Conservation (phyloP, 1,139 yeast species). For the Pichia cactophila region DNA sequence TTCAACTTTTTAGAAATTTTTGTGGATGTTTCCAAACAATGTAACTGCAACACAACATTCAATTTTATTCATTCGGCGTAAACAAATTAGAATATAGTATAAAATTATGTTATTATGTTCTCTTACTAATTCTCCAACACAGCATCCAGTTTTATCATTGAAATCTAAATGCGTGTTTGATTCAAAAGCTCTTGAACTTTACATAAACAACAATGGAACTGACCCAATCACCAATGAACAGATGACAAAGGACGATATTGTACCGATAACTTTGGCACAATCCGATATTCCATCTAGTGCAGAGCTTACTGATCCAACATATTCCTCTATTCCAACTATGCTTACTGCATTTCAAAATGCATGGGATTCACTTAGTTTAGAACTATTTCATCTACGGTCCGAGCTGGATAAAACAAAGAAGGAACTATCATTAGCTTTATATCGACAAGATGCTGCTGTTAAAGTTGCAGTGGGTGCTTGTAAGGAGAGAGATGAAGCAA, state of each 20-base stretch:
- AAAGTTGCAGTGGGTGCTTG: slow-evolving; percentile 73
- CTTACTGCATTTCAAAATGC: slow-evolving; percentile 73
- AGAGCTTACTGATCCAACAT: slow-evolving; percentile 30
- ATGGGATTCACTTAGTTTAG: slow-evolving; percentile 85
- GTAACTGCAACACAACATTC: neutral
- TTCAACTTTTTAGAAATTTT: no score
- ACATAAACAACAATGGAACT: slow-evolving; percentile 53
- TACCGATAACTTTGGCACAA: slow-evolving; percentile 15
- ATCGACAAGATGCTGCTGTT: slow-evolving; percentile 85
- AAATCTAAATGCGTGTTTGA: slow-evolving; percentile 72
- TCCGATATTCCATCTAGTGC: slow-evolving; percentile 9
- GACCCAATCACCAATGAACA: slow-evolving; percentile 75
- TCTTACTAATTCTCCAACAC: slow-evolving; percentile 63
- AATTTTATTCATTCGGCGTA: neutral
- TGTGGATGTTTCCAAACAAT: no score
- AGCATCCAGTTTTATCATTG: slow-evolving; percentile 68
- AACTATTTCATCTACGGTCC: slow-evolving; percentile 67
- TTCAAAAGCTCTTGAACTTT: slow-evolving; percentile 48
- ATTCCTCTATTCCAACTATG: slow-evolving; percentile 71
- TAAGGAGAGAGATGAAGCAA: slow-evolving; percentile 69
- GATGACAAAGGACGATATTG: slow-evolving; percentile 49
- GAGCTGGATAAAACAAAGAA: slow-evolving; percentile 60
- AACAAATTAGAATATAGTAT: neutral
- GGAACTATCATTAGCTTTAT: slow-evolving; percentile 69
- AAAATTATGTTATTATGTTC: slow-evolving; percentile 19